Conservation (phyloP, 202 grass and related monocot genomes). For the Bolboschoenoplectus hybrid region DNA sequence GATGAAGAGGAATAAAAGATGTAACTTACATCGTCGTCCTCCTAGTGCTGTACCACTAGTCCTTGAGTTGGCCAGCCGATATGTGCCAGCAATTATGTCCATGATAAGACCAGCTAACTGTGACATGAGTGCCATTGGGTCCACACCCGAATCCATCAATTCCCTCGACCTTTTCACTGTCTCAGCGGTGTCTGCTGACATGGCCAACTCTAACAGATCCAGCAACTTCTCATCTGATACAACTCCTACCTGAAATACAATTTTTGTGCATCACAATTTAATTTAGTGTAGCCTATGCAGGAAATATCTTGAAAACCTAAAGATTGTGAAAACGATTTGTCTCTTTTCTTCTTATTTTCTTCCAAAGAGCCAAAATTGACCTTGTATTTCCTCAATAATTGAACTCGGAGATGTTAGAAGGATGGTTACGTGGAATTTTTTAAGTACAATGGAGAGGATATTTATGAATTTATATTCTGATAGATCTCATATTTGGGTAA, state of each 20-base stretch:
- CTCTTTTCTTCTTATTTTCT: not conserved
- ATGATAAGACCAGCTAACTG: slow-evolving; percentile 98
- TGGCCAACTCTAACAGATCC: slow-evolving; percentile 92
- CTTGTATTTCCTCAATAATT: not conserved
- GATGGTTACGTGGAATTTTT: not conserved
- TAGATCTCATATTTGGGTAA: slow-evolving; percentile 2
- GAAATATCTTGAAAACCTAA: slow-evolving; percentile 5
- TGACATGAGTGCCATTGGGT: slow-evolving; percentile 98
- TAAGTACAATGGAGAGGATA: not conserved
- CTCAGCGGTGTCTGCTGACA: slow-evolving; percentile 96
- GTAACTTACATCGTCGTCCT: slow-evolving; percentile 75
- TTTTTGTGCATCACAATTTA: slow-evolving; percentile 7
- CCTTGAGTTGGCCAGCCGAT: slow-evolving; percentile 67
- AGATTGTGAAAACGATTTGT: not conserved
- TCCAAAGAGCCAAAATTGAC: not conserved
- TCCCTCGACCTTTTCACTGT: slow-evolving; percentile 93
- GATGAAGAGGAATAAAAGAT: not conserved
- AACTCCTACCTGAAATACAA: slow-evolving; percentile 83
- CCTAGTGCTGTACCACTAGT: slow-evolving; percentile 58
- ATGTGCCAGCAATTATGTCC: slow-evolving; percentile 98
- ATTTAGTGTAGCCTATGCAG: not conserved
- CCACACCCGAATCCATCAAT: slow-evolving; percentile 92
- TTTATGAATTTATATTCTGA: not conserved
- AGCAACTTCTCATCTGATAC: slow-evolving; percentile 98
- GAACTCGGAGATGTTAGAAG: not conserved